Percentiles rank a stretch among this genome's conserved stretches.
These are phyloP conservation scores for Citropsis articulata DNA, from an alignment of 345 rosid species.

Conservation along the genomic window DNA sequence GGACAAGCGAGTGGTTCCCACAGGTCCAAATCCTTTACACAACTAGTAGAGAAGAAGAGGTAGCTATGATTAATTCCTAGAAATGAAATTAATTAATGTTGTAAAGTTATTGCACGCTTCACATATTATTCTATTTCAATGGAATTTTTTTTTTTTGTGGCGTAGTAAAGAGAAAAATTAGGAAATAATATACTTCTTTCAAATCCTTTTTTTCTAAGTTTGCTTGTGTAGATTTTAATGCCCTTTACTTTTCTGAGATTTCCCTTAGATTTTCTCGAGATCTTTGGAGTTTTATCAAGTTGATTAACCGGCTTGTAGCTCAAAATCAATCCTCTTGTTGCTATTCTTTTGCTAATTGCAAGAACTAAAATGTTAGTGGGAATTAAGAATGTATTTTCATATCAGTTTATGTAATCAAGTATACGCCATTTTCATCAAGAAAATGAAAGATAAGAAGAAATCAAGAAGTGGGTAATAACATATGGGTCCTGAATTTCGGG, in stretches of 20 bases:
- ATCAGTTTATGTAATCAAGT: neutral
- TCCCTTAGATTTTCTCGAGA: no score
- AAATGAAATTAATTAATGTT: neutral
- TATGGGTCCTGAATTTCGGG: neutral
- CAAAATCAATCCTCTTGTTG: neutral
- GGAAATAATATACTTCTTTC: neutral
- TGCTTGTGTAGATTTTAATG: no score
- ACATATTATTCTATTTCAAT: neutral
- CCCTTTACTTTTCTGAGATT: no score
- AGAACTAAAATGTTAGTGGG: neutral
- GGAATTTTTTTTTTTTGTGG: neutral
- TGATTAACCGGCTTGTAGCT: neutral
- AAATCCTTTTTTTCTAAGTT: neutral
- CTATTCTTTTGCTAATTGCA: neutral
- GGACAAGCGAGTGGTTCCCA: slow-evolving; percentile 30
- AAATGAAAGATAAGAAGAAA: neutral
- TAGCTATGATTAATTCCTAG: neutral
- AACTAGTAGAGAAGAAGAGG: slow-evolving; percentile 20
- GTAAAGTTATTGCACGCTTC: neutral
- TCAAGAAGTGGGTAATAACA: neutral
- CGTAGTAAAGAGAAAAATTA: neutral
- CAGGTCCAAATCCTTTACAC: slow-evolving; percentile 39
- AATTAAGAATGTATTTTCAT: neutral
- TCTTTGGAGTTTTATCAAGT: no score
- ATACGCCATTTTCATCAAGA: neutral